Percentiles rank a stretch among this genome's conserved stretches.
These are phyloP conservation scores for Blastobotrys petasosporus DNA, from an alignment of 1,139 yeast species.

Conservation along the genomic window DNA sequence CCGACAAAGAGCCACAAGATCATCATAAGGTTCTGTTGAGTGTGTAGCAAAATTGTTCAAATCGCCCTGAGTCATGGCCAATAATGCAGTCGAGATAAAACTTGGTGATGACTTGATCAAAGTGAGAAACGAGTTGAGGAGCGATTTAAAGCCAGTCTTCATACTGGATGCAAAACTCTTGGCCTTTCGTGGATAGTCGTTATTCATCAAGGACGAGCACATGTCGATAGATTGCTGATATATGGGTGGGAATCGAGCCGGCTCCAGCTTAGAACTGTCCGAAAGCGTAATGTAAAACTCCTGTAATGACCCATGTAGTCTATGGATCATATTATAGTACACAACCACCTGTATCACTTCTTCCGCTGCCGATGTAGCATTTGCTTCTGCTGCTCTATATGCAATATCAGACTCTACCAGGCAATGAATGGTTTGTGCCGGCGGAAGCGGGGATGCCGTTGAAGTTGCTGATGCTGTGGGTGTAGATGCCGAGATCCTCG, in stretches of 20 bases:
- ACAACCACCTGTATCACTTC: constrained; percentile 23
- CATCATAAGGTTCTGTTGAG: constrained; percentile 24
- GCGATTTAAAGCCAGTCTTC: constrained; percentile 25
- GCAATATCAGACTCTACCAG: constrained; percentile 22
- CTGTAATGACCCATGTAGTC: constrained; percentile 22
- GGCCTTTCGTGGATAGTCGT: constrained; percentile 17
- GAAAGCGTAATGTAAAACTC: constrained; percentile 17
- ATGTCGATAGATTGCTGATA: constrained; percentile 26
- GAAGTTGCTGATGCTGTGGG: constrained; percentile 8
- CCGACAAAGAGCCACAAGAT: constrained; percentile 25
- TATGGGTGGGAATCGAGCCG: constrained; percentile 23
- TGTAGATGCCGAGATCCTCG: constrained; percentile 5
- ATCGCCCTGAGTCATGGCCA: constrained; percentile 26
- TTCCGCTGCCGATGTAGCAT: constrained; percentile 19
- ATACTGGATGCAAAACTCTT: constrained; percentile 19
- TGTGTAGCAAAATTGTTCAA: constrained; percentile 20
- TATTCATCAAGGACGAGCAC: constrained; percentile 21
- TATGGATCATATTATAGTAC: constrained; percentile 21
- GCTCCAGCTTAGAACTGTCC: constrained; percentile 19
- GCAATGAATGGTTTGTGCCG: constrained; percentile 19
- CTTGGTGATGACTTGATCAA: constrained; percentile 34
- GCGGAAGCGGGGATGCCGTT: background rate
- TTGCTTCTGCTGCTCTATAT: constrained; percentile 15
- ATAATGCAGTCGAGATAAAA: constrained; percentile 31
- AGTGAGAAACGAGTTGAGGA: constrained; percentile 32